Evolutionary conservation across 139 green algal genomes (phyloP), one percentile per base, ranked within the genome.

Genomic region (Chlamydomonas sphaeroides): DNA sequence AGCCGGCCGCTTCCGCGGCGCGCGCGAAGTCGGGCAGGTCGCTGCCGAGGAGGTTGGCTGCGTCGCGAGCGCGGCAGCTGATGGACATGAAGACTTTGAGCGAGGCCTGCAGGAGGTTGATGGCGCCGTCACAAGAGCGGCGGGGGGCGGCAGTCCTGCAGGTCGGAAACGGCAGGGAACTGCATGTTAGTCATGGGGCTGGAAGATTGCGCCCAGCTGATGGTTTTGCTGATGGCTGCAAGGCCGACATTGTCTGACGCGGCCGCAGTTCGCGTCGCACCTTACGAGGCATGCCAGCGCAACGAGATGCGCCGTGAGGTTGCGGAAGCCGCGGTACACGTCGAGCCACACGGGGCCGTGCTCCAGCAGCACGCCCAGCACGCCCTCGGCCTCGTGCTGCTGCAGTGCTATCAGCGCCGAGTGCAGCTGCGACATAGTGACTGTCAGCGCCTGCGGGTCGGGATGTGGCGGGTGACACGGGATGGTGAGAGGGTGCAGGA

Each of bases 21-120:
- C 75, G 75, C 0, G 62, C 41, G 26, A 82, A 72, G 28, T 72
- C 75, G 0, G 75, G 75, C 10, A 82, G 75, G 61, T 82, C 75
- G 21, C 30, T 48, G 18, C 75, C 75, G 14, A 82, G 23, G 25
- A 82, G 32, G 33, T 49, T 39, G 30, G 75, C 75, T 0, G 75
- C 75, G 28, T 72, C 75, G 33, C 62, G 62, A 2, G 75, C 62
- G 42, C 75, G 61, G 3, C 42, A 25, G 41, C 75, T 73, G 26
- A 49, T 82, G 11, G 33, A 61, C 32, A n/a, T 39, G 20, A 82
- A 33, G 42, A 62, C 21, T 21, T 51, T 51, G 25, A 82, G 28
- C 7, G 62, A 82, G n/a, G 30, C 63, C 33, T 49, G 32, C 21
- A 82, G 42, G 1, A 42, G 62, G 59, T 72, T 42, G 18, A 65